Percentiles rank a stretch among this genome's conserved stretches.
phyloP scores from a whole-genome alignment of 371 early-diverging fungal species.

The Choanephora cucurbitarum region DNA sequence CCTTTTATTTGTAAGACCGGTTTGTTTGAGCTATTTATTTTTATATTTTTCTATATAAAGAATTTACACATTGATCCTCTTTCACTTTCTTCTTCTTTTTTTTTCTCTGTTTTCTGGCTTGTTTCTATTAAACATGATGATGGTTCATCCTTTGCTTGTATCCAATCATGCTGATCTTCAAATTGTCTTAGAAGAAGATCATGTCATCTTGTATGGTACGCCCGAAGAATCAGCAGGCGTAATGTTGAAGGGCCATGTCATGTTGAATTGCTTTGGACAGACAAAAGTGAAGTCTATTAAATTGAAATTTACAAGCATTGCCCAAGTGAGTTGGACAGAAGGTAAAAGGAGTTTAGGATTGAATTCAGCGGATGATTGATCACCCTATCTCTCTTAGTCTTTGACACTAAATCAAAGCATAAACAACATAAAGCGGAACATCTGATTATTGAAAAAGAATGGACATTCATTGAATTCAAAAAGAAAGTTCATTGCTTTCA shows the following conservation, averaged over 20 bases:
- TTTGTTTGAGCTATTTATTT: not conserved
- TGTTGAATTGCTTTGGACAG: conserved; percentile 25
- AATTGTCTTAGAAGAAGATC: conserved; percentile 31
- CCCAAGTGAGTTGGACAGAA: conserved; percentile 32
- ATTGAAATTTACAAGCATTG: conserved; percentile 29
- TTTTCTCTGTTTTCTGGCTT: too few species aligned
- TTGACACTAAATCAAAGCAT: conserved; percentile 13
- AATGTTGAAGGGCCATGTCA: conserved; percentile 29
- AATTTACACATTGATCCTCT: too few species aligned
- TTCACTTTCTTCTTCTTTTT: too few species aligned
- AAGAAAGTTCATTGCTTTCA: conserved; percentile 24
- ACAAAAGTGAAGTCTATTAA: conserved; percentile 32
- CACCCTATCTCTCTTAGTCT: not conserved
- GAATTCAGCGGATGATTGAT: too few species aligned
- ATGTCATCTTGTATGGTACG: conserved; percentile 30
- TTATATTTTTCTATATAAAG: too few species aligned
- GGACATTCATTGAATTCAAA: conserved; percentile 17
- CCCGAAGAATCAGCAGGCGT: conserved; percentile 36
- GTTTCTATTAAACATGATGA: conserved; percentile 5
- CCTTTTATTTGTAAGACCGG: not conserved
- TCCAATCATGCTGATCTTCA: conserved; percentile 22
- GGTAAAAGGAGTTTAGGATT: conserved; percentile 22
- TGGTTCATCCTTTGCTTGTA: conserved; percentile 19
- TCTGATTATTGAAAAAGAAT: conserved; percentile 24
- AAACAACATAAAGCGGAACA: conserved; percentile 17